Evolutionary conservation across 2,329 filamentous ascomycete species (phyloP).

Genomic region (Calonectria pteridis): DNA sequence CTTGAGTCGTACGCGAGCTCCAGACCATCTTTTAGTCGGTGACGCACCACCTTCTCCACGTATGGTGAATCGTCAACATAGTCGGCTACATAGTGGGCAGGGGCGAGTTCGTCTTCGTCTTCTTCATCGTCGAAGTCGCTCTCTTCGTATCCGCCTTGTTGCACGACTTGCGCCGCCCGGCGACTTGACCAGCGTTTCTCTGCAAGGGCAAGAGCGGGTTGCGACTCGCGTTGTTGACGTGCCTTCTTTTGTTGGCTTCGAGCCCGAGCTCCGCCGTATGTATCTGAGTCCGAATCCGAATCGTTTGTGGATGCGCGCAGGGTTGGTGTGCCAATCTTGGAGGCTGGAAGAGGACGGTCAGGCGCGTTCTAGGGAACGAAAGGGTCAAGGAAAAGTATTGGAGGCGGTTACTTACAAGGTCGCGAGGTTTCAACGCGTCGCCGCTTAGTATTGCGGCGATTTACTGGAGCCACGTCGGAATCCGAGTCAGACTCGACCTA

Average conservation of each 20-base stretch:
- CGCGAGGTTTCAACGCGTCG: slow-evolving; percentile 75
- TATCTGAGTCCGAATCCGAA: slow-evolving; percentile 80
- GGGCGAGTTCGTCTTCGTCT: slow-evolving; percentile 68
- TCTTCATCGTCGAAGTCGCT: slow-evolving; percentile 75
- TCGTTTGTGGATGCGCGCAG: slow-evolving; percentile 67
- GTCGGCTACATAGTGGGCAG: slow-evolving; percentile 77
- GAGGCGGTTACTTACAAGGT: slow-evolving; percentile 64
- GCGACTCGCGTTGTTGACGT: slow-evolving; percentile 77
- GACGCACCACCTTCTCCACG: slow-evolving; percentile 91
- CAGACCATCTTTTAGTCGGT: slow-evolving; percentile 79
- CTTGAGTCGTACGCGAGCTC: slow-evolving; percentile 69
- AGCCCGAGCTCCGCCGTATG: slow-evolving; percentile 81
- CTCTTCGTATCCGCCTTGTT: slow-evolving; percentile 73
- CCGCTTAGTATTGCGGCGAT: slow-evolving; percentile 74
- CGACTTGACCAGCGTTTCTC: slow-evolving; percentile 95
- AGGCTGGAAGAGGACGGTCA: slow-evolving; percentile 57
- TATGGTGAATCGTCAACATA: slow-evolving; percentile 84
- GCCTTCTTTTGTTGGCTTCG: slow-evolving; percentile 81
- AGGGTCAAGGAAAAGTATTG: not conserved
- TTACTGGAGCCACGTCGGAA: slow-evolving; percentile 74
- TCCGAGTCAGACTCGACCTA: slow-evolving; percentile 73
- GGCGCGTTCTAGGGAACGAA: slow-evolving; percentile 21
- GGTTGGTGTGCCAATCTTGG: slow-evolving; percentile 70
- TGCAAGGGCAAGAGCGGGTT: slow-evolving; percentile 74
- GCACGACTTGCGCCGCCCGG: slow-evolving; percentile 82